Evolutionary conservation across 2,329 filamentous ascomycete species (phyloP), one percentile per base, ranked within the genome.

Genomic region (Aspergillus candidus): DNA sequence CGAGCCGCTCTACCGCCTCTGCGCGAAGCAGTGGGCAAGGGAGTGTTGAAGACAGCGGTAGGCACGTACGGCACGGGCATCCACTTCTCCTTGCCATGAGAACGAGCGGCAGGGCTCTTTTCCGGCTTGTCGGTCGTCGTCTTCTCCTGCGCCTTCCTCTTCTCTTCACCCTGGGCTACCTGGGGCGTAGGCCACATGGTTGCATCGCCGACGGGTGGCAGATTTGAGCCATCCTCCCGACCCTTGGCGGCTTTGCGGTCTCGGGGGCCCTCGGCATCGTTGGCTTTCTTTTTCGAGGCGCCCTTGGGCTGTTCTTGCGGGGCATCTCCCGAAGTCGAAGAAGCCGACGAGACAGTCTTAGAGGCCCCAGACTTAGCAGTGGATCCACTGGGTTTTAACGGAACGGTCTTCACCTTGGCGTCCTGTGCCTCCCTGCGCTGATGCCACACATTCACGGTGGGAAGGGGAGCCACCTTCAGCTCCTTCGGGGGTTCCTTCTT

Each of bases 181-280:
- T 95, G 88, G 0, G 89, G 89, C 3, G 91, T 97, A 12, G 93
- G 93, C 93, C 93, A 98, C 14, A 82, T 82, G 41, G 80, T 73
- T 39, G 87, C 77, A 65, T 97, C 90, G 46, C 79, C 82, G 37
- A 88, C 84, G 2, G 86, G 76, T 18, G 86, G 86, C 30, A 79
- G 72, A 34, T 70, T 62, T 36, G 61, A 44, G 44, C 51, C 52
- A 22, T 63, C 64, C 44, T 74, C 71, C 29, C 60, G 58, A 34
- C 55, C 59, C 53, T 73, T 75, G 50, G 63, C 22, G 1, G 6
- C 22, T 27, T 27, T 27, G 6, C 22, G 22, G 22, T 27, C 22
- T 27, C 22, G 22, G 22, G 22, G 22, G 22, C 22, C 22, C 18
- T 55, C 45, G 36, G 48, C 51, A 46, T 63, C 55, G 8, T 55